Conservation (phyloP, 148 eudicot genomes). For the Chenopodium album region DNA sequence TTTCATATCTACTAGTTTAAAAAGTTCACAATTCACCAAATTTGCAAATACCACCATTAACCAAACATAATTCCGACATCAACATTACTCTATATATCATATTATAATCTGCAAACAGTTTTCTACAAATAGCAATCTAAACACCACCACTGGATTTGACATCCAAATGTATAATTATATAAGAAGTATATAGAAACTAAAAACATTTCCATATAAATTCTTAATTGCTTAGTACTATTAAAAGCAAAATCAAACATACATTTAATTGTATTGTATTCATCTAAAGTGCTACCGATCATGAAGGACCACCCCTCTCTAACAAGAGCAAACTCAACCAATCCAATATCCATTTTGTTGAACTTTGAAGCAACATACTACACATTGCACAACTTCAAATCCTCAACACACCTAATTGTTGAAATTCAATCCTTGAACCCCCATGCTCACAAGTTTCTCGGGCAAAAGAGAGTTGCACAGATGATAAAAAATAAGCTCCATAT, state of each 20-base stretch:
- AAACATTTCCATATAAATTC: neutral
- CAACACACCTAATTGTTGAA: too few relatives aligned
- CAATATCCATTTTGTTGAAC: too few relatives aligned
- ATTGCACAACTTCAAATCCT: too few relatives aligned
- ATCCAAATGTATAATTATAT: neutral
- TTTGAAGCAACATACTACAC: too few relatives aligned
- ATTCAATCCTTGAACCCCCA: too few relatives aligned
- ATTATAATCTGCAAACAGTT: slow-evolving; percentile 17
- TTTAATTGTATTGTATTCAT: neutral
- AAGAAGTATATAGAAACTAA: neutral
- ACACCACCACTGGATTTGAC: slow-evolving; percentile 5
- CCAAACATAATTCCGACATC: slow-evolving; percentile 4
- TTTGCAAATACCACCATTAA: neutral
- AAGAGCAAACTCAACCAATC: too few relatives aligned
- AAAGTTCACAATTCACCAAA: too few relatives aligned
- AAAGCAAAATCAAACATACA: neutral
- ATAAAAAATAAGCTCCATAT: too few relatives aligned
- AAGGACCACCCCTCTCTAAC: too few relatives aligned
- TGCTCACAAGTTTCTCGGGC: neutral
- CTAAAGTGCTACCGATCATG: too few relatives aligned
- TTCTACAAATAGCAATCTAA: slow-evolving; percentile 7
- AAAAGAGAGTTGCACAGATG: too few relatives aligned
- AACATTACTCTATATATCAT: neutral
- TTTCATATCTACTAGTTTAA: too few relatives aligned
- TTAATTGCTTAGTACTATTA: neutral